Base-by-base conservation (phyloP, 768 basidiomycete species). In the Scleroderma bovista region DNA sequence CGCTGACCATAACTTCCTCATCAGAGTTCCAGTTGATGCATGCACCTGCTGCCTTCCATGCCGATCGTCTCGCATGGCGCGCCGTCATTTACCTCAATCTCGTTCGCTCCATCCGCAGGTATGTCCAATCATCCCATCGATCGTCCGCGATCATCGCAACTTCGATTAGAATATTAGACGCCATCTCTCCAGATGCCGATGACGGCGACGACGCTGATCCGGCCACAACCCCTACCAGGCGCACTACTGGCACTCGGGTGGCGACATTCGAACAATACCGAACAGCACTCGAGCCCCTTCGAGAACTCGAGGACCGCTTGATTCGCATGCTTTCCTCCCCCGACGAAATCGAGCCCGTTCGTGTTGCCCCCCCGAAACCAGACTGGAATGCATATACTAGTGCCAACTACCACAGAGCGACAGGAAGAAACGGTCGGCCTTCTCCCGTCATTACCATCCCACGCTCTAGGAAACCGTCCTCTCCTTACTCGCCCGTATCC, bases 51-150 rank as follows among this genome's bases (percentile, higher is more conserved):
- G 79, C 84, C 33, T 91, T 93, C 66, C 80, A 79, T 56, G 80
- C 83, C 16, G 88, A 92, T 63, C 77, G 89, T 54, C 81, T 87
- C 48, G 86, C 88, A 23, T 93, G 89, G 89, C 81, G 89, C 46
- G 79, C 86, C 44, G 88, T 93, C 57, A 86, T 93, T 60, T 93
- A 92, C 70, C 78, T 92, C 52, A 93, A 93, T 68, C 75, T 93
- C 54, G 85, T 91, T 52, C 83, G 84, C 63, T 92, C 89, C 52
- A 70, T 92, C 58, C 81, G 83, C 60, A 80, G 84, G 84, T 83
- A 63, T 54, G 74, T 66, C 39, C 50, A 42, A 50, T 29, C 26
- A 52, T 23, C 60, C 22, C n/a, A 17, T 26, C 23, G 17, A 38
- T 47, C 13, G 5, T 15, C 13, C 29, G 10, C 39, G 38, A 19